phyloP scores from a whole-genome alignment of 2,329 filamentous ascomycete genomes.

The Penicillium sp. region DNA sequence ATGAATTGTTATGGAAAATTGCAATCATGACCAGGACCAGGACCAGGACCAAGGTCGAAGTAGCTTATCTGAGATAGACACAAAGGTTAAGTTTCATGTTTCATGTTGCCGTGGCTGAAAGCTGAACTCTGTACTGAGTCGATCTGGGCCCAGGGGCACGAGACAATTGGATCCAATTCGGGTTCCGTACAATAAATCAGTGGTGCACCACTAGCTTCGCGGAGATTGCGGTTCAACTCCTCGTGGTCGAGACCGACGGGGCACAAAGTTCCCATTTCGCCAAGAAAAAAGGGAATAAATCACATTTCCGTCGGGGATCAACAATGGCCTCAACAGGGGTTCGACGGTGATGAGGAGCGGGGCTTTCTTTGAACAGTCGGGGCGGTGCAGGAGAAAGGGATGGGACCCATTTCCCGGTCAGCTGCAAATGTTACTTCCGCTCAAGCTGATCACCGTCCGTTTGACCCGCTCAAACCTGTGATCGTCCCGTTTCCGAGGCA shows the following conservation, averaged over 20 bases:
- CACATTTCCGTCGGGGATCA: not conserved
- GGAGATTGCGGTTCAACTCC: slow-evolving; percentile 11
- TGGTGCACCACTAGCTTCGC: slow-evolving; percentile 6
- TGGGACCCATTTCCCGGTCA: not conserved
- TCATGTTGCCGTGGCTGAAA: not conserved
- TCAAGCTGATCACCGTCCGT: not conserved
- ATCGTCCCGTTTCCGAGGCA: not conserved
- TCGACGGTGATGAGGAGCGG: not conserved
- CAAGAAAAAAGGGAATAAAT: slow-evolving; percentile 5
- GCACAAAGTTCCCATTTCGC: not conserved
- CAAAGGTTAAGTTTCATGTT: not conserved
- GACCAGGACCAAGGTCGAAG: too few species aligned
- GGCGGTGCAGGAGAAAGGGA: not conserved
- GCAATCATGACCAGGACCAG: too few species aligned
- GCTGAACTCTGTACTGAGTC: not conserved
- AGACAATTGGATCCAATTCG: slow-evolving; percentile 1
- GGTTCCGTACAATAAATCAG: not conserved
- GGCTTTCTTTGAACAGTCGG: not conserved
- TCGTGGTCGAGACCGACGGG: slow-evolving; percentile 15
- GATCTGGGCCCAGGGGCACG: slow-evolving; percentile 2
- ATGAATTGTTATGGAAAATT: not conserved
- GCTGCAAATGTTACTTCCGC: not conserved
- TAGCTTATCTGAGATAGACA: not conserved
- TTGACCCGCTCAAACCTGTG: not conserved
- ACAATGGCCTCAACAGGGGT: not conserved